Conservation (phyloP, 1,284 basidiomycete species). For the Apiotrichum gamsii region DNA sequence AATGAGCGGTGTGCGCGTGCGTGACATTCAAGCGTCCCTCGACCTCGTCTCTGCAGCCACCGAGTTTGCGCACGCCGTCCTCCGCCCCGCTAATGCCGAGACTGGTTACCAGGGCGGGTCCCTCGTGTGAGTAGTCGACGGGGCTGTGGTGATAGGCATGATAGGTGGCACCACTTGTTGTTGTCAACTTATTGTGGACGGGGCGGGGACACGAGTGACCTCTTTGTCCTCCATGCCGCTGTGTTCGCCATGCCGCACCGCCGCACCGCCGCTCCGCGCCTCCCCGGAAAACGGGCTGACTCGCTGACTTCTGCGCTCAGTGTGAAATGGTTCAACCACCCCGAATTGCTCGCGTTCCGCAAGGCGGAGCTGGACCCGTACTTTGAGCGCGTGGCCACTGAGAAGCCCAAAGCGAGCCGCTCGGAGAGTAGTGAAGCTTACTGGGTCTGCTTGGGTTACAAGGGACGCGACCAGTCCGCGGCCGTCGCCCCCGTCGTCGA, state of each 20-base stretch:
- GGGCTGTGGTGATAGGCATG: too few relatives aligned
- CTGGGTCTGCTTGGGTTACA: constrained; percentile 45
- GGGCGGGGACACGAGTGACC: too few relatives aligned
- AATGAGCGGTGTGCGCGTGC: constrained; percentile 40
- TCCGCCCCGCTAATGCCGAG: constrained; percentile 22
- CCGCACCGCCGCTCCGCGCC: too few relatives aligned
- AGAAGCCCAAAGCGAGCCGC: constrained; percentile 44
- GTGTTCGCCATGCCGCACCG: too few relatives aligned
- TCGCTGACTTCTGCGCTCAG: constrained; percentile 1
- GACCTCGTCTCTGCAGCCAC: constrained; percentile 44
- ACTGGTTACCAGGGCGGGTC: constrained; percentile 31
- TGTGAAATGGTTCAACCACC: constrained; percentile 46
- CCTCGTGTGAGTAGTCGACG: constrained; percentile 34
- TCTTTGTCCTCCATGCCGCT: too few relatives aligned
- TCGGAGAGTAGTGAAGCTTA: constrained; percentile 46
- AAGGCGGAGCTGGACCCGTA: constrained; percentile 32
- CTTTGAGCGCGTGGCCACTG: constrained; percentile 38
- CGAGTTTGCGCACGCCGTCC: constrained; percentile 32
- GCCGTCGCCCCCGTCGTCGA: too few relatives aligned
- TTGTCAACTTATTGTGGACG: too few relatives aligned
- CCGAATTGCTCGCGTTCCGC: constrained; percentile 40
- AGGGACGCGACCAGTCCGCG: constrained; percentile 20
- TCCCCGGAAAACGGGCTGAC: too few relatives aligned
- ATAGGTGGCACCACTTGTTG: too few relatives aligned
- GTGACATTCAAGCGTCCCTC: constrained; percentile 43